Percentiles rank a stretch among this genome's conserved stretches.
Evolutionary conservation across 2,329 filamentous ascomycete genomes (phyloP).

Genomic region (Cladophialophora bantiana): DNA sequence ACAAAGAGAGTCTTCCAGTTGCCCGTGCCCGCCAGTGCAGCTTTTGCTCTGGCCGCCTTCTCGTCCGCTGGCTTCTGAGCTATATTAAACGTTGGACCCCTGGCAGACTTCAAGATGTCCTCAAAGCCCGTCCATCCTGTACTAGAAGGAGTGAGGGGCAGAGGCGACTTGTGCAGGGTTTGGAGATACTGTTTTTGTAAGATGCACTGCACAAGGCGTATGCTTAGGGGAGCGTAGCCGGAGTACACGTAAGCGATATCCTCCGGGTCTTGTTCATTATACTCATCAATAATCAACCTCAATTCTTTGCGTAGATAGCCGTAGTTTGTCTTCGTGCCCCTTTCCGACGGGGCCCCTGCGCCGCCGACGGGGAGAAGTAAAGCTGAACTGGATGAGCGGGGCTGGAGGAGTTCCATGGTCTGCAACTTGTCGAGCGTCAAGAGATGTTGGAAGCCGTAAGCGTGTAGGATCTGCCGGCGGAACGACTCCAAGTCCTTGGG

Average conservation of each 20-base stretch:
- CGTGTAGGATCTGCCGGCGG: constrained; percentile 84
- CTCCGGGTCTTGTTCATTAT: constrained; percentile 91
- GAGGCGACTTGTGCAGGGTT: constrained; percentile 70
- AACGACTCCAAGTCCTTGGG: constrained; percentile 89
- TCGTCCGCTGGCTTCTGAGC: constrained; percentile 85
- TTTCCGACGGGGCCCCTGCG: constrained; percentile 50
- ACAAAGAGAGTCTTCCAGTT: constrained; percentile 87
- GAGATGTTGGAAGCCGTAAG: constrained; percentile 93
- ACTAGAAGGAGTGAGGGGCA: constrained; percentile 64
- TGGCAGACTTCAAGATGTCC: constrained; percentile 84
- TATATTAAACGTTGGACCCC: constrained; percentile 89
- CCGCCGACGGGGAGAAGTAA: constrained; percentile 79
- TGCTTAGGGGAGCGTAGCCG: constrained; percentile 90
- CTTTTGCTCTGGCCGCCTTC: constrained; percentile 85
- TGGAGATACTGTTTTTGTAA: constrained; percentile 87
- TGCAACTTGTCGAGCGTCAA: constrained; percentile 88
- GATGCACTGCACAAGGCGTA: constrained; percentile 89
- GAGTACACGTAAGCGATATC: constrained; percentile 98
- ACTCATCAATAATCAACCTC: constrained; percentile 90
- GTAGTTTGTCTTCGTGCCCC: constrained; percentile 84
- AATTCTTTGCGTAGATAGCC: constrained; percentile 84
- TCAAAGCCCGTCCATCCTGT: constrained; percentile 95
- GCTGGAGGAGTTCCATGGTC: constrained; percentile 84
- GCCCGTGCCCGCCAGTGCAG: constrained; percentile 76
- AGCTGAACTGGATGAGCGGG: constrained; percentile 77